Percentiles rank a stretch among this genome's conserved stretches.
phyloP scores from a whole-genome alignment of 495 filamentous ascomycete genomes.

The Aspergillus ostianus region DNA sequence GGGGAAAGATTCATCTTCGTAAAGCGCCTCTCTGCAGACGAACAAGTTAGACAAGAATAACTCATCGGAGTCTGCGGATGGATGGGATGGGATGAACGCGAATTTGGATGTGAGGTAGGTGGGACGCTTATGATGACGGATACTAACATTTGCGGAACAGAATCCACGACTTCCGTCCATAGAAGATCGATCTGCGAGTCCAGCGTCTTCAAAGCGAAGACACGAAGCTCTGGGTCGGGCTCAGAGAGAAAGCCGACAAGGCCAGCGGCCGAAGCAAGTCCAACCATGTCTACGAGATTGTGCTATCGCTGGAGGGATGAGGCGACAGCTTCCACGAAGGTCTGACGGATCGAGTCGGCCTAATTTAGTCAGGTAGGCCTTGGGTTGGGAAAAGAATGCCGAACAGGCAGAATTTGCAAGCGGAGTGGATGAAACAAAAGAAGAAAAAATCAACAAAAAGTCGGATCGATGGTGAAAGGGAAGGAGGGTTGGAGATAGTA shows the following conservation, averaged over 20 bases:
- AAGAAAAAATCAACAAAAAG: conserved; percentile 18
- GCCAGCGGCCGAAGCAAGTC: conserved; percentile 88
- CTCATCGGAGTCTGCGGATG: neutral
- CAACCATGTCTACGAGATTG: conserved; percentile 65
- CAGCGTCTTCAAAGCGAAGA: conserved; percentile 89
- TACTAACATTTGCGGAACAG: conserved; percentile 88
- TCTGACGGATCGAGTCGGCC: conserved; percentile 26
- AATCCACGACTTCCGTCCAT: conserved; percentile 94
- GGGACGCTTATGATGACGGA: neutral
- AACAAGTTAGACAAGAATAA: conserved; percentile 15
- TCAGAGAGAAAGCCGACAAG: conserved; percentile 95
- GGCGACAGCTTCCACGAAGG: conserved; percentile 41
- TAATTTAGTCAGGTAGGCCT: conserved; percentile 5
- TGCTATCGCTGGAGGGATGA: conserved; percentile 34
- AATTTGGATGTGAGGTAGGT: neutral
- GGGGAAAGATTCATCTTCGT: conserved; percentile 93
- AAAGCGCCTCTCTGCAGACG: conserved; percentile 79
- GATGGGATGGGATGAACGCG: neutral
- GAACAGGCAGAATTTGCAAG: conserved; percentile 13
- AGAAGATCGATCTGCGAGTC: conserved; percentile 94
- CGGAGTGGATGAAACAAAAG: conserved; percentile 19
- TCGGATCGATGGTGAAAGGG: conserved; percentile 29
- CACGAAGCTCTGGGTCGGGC: conserved; percentile 85
- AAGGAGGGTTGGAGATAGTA: conserved; percentile 33
- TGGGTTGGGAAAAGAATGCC: conserved; percentile 5